phyloP scores from a whole-genome alignment of 1,284 basidiomycete species.

The Moesziomyces globuligerus region DNA sequence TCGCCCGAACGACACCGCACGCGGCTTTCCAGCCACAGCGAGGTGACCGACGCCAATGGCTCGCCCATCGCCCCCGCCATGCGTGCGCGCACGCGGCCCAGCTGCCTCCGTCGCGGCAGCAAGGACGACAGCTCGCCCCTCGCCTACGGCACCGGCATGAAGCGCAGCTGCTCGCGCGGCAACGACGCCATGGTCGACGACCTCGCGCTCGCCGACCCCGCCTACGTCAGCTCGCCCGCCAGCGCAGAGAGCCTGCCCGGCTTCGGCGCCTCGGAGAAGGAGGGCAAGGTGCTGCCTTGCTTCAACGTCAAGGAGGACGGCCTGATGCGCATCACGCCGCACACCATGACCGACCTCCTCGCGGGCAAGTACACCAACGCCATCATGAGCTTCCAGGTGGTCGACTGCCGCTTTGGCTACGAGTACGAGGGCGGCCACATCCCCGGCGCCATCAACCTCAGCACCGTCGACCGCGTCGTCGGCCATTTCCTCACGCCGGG shows the following conservation, averaged over 20 bases:
- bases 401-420: slow-evolving; percentile 98
- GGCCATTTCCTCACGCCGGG: slow-evolving; percentile 77
- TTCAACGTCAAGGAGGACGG: slow-evolving; percentile 93
- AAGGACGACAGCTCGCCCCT: slow-evolving; percentile 61
- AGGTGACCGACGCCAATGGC: slow-evolving; percentile 47
- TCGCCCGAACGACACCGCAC: slow-evolving; percentile 38
- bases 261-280: slow-evolving; percentile 66
- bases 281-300: slow-evolving; percentile 93
- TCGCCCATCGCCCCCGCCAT: slow-evolving; percentile 49
- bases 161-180: slow-evolving; percentile 36
- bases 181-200: slow-evolving; percentile 41
- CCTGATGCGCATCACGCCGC: slow-evolving; percentile 84
- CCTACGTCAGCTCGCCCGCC: slow-evolving; percentile 27
- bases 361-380: slow-evolving; percentile 57
- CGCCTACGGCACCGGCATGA: slow-evolving; percentile 55
- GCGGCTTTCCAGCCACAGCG: slow-evolving; percentile 17
- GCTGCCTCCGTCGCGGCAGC: slow-evolving; percentile 45
- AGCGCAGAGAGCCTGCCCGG: slow-evolving; percentile 53
- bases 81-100: slow-evolving; percentile 25
- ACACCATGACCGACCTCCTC: slow-evolving; percentile 71
- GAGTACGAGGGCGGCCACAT: slow-evolving; percentile 95
- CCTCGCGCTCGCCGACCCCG: slow-evolving; percentile 27
- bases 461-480: slow-evolving; percentile 82
- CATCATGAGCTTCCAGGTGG: slow-evolving; percentile 70
- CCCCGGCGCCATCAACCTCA: slow-evolving; percentile 88